Conservation (phyloP, 495 filamentous ascomycete species). For the Aspergillus cristatus region DNA sequence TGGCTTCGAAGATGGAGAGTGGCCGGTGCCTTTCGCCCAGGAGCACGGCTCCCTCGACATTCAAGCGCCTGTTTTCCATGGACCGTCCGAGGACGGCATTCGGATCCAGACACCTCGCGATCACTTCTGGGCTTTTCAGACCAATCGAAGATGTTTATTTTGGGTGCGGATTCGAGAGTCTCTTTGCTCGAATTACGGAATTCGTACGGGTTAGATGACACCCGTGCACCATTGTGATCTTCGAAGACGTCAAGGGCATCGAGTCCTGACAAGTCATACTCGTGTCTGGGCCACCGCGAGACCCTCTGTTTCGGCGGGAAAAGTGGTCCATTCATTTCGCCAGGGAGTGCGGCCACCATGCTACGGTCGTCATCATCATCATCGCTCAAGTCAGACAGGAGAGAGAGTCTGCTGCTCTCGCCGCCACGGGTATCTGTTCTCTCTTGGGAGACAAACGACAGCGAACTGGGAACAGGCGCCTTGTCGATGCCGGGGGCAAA, state of each 20-base stretch:
- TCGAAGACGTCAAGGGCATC: background rate
- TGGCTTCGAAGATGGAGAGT: constrained; percentile 82
- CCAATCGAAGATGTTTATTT: constrained; percentile 71
- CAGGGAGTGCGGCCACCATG: constrained; percentile 24
- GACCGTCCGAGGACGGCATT: constrained; percentile 72
- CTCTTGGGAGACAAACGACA: constrained; percentile 26
- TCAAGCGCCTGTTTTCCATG: constrained; percentile 80
- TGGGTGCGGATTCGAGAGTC: constrained; percentile 13
- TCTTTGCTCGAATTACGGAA: constrained; percentile 6
- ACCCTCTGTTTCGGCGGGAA: background rate
- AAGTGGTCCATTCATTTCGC: constrained; percentile 11
- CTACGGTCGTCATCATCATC: constrained; percentile 23
- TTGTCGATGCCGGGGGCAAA: constrained; percentile 1
- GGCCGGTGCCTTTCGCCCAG: constrained; percentile 66
- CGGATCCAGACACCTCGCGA: constrained; percentile 39
- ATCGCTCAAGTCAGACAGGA: constrained; percentile 19
- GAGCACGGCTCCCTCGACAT: constrained; percentile 59
- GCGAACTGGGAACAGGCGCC: background rate
- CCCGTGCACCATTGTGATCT: background rate
- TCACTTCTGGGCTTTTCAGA: constrained; percentile 57
- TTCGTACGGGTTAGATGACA: background rate
- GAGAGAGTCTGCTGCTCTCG: constrained; percentile 12
- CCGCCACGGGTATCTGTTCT: constrained; percentile 3
- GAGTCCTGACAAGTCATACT: background rate
- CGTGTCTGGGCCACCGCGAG: background rate